These are phyloP conservation scores for Carpinus fangiana DNA, from an alignment of 306 rosid genomes.

Conservation along the genomic window DNA sequence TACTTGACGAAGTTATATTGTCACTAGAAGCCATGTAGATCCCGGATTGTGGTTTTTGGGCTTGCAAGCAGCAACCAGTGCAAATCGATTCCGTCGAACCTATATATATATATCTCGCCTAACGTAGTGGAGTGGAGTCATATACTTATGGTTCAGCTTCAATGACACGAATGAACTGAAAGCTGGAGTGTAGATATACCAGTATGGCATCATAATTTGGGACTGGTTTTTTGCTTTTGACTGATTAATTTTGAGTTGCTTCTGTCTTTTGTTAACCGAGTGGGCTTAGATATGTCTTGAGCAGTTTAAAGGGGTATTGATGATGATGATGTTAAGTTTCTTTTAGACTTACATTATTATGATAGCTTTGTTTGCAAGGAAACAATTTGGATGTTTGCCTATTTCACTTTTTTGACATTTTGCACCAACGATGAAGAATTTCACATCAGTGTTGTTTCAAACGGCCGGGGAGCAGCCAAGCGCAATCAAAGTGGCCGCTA, in stretches of 20 bases:
- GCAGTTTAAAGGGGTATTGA: background rate
- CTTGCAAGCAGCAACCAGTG: constrained; percentile 11
- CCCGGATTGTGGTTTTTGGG: constrained; percentile 18
- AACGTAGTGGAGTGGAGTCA: constrained; percentile 9
- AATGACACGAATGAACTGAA: constrained; percentile 3
- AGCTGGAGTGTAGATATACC: constrained; percentile 31
- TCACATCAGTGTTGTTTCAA: background rate
- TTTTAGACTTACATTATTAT: background rate
- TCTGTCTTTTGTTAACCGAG: constrained; percentile 7
- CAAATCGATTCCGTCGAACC: background rate
- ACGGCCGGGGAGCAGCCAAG: background rate
- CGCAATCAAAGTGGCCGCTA: background rate
- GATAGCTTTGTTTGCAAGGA: constrained; percentile 11
- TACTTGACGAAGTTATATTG: constrained; percentile 11
- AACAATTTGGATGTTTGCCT: background rate
- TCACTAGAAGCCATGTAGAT: constrained; percentile 32
- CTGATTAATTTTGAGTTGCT: constrained; percentile 18
- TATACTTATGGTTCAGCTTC: constrained; percentile 4
- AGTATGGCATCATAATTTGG: constrained; percentile 19
- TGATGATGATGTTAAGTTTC: constrained; percentile 10
- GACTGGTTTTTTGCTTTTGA: constrained; percentile 14
- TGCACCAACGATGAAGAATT: constrained; percentile 3
- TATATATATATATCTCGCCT: constrained; percentile 11
- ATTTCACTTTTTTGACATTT: constrained; percentile 5
- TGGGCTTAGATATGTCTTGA: constrained; percentile 2